Conservation (phyloP, 345 rosid species). For the Citrus cavaleriei region DNA sequence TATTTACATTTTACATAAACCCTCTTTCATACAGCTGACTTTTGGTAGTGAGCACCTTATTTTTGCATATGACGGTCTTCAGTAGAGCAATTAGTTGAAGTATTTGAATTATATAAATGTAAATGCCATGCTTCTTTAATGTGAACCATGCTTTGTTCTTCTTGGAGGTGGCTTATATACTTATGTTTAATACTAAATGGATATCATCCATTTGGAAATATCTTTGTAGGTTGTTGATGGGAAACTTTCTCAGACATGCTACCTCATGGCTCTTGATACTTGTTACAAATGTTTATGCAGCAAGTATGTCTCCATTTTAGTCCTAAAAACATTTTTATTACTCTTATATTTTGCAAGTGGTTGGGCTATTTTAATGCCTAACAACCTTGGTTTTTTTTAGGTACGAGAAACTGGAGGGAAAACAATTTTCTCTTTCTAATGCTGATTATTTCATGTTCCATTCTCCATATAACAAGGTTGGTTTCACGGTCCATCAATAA, state of each 20-base stretch:
- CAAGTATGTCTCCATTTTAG: constrained; percentile 49
- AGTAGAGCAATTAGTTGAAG: background rate
- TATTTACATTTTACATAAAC: background rate
- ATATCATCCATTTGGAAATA: constrained; percentile 1
- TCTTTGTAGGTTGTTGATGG: constrained; percentile 93
- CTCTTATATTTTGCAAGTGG: background rate
- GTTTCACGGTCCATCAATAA: background rate
- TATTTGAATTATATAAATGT: background rate
- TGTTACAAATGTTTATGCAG: constrained; percentile 82
- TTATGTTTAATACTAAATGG: background rate
- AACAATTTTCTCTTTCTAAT: constrained; percentile 75
- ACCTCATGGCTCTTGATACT: constrained; percentile 93
- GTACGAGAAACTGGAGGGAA: constrained; percentile 80
- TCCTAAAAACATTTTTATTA: background rate
- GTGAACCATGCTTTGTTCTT: background rate
- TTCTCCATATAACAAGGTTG: constrained; percentile 98
- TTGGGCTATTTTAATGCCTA: constrained; percentile 5
- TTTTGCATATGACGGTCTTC: background rate
- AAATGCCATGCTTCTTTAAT: background rate
- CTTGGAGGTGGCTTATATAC: background rate
- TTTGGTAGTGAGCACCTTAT: background rate
- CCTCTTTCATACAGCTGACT: background rate
- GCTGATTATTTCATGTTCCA: constrained; percentile 86
- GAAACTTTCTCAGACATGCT: constrained; percentile 98
- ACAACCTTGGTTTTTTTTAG: constrained; percentile 33